Evolutionary conservation across 805 yeast genomes (phyloP).

Genomic region (Candida hungchunana): DNA sequence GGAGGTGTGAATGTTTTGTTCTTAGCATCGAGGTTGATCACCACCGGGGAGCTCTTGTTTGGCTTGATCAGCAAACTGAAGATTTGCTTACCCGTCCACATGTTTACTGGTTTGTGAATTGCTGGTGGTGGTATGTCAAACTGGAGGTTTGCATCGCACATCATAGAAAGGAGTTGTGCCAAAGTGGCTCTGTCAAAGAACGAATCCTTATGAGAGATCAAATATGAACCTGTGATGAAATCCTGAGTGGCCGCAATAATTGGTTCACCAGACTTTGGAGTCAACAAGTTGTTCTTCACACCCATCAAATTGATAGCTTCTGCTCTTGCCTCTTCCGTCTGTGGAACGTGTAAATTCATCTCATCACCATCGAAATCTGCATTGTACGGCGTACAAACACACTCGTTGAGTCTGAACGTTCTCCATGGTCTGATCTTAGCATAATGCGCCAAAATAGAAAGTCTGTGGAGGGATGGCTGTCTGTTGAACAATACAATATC

Average conservation of each 20-base stretch:
- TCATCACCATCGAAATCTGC: constrained; percentile 99
- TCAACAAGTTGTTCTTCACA: constrained; percentile 87
- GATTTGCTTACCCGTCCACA: constrained; percentile 98
- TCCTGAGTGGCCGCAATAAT: constrained; percentile 99
- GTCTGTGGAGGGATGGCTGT: constrained; percentile 95
- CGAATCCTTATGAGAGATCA: constrained; percentile 89
- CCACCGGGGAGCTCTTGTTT: constrained; percentile 66
- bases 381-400: constrained; percentile 98
- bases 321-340: constrained; percentile 97
- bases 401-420: constrained; percentile 92
- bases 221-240: constrained; percentile 93
- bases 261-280: constrained; percentile 98
- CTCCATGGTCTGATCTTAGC: constrained; percentile 98
- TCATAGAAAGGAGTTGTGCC: constrained; percentile 82
- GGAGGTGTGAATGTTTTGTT: constrained; percentile 89
- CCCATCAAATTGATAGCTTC: constrained; percentile 99
- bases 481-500: constrained; percentile 94
- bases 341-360: constrained; percentile 98
- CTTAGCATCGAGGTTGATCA: constrained; percentile 90
- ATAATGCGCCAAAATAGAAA: constrained; percentile 90
- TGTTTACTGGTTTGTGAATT: constrained; percentile 76
- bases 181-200: constrained; percentile 86
- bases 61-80: constrained; percentile 86
- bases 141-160: constrained; percentile 87
- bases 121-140: constrained; percentile 97